Conservation (phyloP, 139 green algal species). For the Asterochloris erici region DNA sequence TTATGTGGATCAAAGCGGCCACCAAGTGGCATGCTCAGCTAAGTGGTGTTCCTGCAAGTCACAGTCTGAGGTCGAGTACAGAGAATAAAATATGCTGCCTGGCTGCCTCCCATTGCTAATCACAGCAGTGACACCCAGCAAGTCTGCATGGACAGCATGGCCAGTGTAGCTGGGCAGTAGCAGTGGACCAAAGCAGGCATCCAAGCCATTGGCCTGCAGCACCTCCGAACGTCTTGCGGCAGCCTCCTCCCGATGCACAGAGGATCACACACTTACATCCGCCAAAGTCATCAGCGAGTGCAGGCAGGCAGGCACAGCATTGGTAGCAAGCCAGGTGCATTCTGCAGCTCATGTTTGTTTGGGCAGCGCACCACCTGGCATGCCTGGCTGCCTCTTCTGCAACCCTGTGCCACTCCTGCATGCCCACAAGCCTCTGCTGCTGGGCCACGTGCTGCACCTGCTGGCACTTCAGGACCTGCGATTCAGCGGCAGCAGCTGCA, state of each 20-base stretch:
- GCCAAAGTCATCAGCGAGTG: neutral
- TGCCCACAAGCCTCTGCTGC: neutral
- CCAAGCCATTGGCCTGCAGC: neutral
- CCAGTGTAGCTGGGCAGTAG: neutral
- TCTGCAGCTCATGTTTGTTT: neutral
- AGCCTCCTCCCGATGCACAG: neutral
- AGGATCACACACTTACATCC: neutral
- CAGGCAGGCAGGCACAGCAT: neutral
- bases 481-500: too few relatives aligned
- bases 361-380: neutral
- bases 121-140: too few relatives aligned
- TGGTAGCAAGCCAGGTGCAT: neutral
- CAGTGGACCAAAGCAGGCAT: neutral
- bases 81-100: too few relatives aligned
- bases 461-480: too few relatives aligned
- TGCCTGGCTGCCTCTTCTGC: slow-evolving; percentile 6
- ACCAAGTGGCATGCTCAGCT: neutral
- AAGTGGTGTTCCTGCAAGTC: neutral
- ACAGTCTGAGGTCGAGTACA: neutral
- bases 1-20: neutral
- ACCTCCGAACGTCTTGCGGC: neutral
- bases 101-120: too few relatives aligned
- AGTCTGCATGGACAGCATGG: neutral
- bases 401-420: neutral
- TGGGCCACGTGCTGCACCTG: neutral